phyloP scores from a whole-genome alignment of 2,329 filamentous ascomycete genomes.

The Fusarium tanahbumbuense region DNA sequence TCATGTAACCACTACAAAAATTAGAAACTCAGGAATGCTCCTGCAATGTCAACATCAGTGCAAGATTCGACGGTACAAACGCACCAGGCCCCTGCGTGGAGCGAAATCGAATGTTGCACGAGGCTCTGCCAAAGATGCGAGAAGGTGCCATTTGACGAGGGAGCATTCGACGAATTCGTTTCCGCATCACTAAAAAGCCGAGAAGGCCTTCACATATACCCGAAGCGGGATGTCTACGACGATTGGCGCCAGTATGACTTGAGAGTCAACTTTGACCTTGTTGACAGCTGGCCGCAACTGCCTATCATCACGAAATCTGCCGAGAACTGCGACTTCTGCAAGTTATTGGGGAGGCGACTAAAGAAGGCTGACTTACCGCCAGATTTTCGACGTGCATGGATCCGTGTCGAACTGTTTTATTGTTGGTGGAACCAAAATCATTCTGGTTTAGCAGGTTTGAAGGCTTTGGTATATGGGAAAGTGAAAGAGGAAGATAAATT shows the following conservation, averaged over 20 bases:
- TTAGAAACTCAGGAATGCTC: too few species aligned
- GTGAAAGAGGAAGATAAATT: not conserved
- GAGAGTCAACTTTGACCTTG: too few species aligned
- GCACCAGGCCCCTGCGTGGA: too few species aligned
- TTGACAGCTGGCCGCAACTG: not conserved
- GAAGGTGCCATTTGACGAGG: not conserved
- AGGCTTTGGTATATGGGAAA: not conserved
- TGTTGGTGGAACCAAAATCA: fast-evolving
- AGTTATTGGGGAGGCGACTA: fast-evolving
- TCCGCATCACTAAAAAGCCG: too few species aligned
- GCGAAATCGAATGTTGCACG: not conserved
- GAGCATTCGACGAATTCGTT: too few species aligned
- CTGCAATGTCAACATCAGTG: too few species aligned
- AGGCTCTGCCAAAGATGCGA: not conserved
- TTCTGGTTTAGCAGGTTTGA: too few species aligned
- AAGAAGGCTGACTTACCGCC: not conserved
- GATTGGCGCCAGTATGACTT: too few species aligned
- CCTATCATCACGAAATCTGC: not conserved
- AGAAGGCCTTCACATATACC: too few species aligned
- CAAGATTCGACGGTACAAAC: too few species aligned
- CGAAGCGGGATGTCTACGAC: too few species aligned
- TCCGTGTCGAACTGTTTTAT: not conserved
- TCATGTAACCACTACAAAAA: too few species aligned
- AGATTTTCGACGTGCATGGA: not conserved
- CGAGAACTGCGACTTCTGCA: not conserved